Evolutionary conservation across 2,329 filamentous ascomycete genomes (phyloP).

Genomic region (Phialophora tarda): DNA sequence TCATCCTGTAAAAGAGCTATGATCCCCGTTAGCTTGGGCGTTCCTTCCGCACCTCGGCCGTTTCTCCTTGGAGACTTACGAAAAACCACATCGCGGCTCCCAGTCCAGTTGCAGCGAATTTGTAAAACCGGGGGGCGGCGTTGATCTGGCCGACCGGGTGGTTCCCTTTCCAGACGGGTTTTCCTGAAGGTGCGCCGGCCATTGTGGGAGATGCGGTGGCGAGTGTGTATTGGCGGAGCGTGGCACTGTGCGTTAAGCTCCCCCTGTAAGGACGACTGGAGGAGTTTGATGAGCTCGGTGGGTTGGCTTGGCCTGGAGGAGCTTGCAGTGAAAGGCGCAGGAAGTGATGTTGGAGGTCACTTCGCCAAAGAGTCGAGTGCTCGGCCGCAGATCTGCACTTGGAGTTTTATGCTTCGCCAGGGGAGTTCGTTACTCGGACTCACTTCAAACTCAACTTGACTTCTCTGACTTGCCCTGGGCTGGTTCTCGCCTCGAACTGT

Average conservation of each 20-base stretch:
- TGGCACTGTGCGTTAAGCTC: background rate
- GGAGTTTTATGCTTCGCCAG: background rate
- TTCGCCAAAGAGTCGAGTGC: background rate
- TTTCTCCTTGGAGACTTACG: conserved; percentile 61
- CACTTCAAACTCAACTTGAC: too few species aligned
- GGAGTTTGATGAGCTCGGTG: background rate
- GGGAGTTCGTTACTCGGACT: too few species aligned
- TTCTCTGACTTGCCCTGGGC: too few species aligned
- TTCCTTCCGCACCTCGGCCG: background rate
- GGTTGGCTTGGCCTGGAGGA: background rate
- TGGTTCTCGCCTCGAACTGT: too few species aligned
- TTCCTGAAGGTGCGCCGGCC: conserved; percentile 20
- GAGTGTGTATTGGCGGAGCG: too few species aligned
- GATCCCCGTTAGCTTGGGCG: conserved; percentile 17
- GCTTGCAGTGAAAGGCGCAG: background rate
- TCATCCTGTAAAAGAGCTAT: conserved; percentile 93
- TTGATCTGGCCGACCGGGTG: conserved; percentile 57
- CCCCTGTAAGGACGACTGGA: background rate
- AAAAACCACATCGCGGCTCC: conserved; percentile 99
- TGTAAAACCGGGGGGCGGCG: conserved; percentile 73
- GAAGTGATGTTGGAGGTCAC: background rate
- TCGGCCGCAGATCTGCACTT: background rate
- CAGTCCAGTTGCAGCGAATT: conserved; percentile 82
- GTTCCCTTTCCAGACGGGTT: conserved; percentile 39
- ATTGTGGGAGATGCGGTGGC: conserved; percentile 4